Evolutionary conservation across 345 rosid species (phyloP).

Genomic region (Hypericum androsaemum): DNA sequence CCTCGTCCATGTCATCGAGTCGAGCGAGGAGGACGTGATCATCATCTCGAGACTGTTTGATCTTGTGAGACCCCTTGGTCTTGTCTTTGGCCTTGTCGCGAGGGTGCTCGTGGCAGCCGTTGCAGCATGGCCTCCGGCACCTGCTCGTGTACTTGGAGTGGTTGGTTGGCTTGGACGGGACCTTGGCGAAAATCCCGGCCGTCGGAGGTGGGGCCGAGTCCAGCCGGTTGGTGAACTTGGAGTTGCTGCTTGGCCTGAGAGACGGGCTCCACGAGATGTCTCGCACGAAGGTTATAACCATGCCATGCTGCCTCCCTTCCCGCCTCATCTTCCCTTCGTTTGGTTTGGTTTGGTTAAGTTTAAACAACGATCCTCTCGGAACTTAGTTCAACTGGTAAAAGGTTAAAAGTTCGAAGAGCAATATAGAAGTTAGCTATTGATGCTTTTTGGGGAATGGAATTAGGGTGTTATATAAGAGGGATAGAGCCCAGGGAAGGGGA

Average conservation of each 20-base stretch:
- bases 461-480: too few species aligned
- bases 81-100: conserved; percentile 41
- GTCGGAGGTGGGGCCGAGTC: conserved; percentile 30
- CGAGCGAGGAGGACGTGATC: too few species aligned
- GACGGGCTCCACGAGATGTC: conserved; percentile 29
- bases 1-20: too few species aligned
- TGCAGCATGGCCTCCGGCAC: conserved; percentile 36
- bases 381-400: too few species aligned
- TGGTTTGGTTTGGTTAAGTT: too few species aligned
- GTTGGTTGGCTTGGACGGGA: conserved; percentile 37
- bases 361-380: too few species aligned
- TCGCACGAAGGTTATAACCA: conserved; percentile 43
- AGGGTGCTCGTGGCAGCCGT: conserved; percentile 36
- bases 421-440: too few species aligned
- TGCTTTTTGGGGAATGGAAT: too few species aligned
- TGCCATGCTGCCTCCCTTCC: conserved; percentile 60
- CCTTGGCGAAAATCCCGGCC: conserved; percentile 33
- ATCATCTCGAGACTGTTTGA: conserved; percentile 1
- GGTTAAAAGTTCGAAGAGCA: too few species aligned
- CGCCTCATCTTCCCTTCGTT: conserved; percentile 59
- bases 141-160: conserved; percentile 68
- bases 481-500: too few species aligned
- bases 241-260: not conserved
- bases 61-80: conserved; percentile 47
- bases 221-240: conserved; percentile 22